A percentile compares a stretch with the other conserved stretches of the same genome.
Evolutionary conservation across 768 basidiomycete genomes (phyloP).

Genomic region (Amanita inopinata): DNA sequence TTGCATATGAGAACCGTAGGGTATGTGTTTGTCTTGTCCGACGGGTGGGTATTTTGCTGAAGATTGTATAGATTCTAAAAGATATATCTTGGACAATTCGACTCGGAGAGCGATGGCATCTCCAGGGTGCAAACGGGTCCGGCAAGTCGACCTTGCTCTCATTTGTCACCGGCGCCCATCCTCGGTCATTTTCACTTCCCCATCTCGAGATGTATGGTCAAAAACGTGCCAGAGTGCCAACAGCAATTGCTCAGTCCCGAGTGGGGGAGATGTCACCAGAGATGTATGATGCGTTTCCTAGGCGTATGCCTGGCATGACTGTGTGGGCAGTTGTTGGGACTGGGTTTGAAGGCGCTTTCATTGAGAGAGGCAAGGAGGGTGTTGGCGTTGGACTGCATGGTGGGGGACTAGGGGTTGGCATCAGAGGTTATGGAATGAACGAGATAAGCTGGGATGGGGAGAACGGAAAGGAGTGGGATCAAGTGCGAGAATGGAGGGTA

Average conservation of each 20-base stretch:
- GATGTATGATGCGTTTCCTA: slow-evolving; percentile 83
- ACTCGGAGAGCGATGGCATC: slow-evolving; percentile 81
- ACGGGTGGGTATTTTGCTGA: background rate
- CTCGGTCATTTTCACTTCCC: slow-evolving; percentile 56
- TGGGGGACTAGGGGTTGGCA: slow-evolving; percentile 15
- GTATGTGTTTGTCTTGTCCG: slow-evolving; percentile 23
- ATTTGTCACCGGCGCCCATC: slow-evolving; percentile 88
- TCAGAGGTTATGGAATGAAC: slow-evolving; percentile 13
- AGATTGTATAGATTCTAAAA: slow-evolving; percentile 51
- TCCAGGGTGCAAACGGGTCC: slow-evolving; percentile 86
- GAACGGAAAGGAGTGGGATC: slow-evolving; percentile 14
- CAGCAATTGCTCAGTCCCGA: slow-evolving; percentile 49
- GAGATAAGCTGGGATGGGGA: background rate
- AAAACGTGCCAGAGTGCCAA: slow-evolving; percentile 46
- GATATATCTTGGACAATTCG: slow-evolving; percentile 76
- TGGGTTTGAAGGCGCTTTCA: slow-evolving; percentile 82
- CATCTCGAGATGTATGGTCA: slow-evolving; percentile 19
- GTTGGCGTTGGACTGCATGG: slow-evolving; percentile 38
- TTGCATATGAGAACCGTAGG: slow-evolving; percentile 59
- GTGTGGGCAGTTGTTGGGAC: slow-evolving; percentile 80
- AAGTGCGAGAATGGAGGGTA: slow-evolving; percentile 25
- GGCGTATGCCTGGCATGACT: slow-evolving; percentile 46
- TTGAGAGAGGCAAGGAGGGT: slow-evolving; percentile 27
- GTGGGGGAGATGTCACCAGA: slow-evolving; percentile 87
- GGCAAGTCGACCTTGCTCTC: slow-evolving; percentile 94